A percentile compares a stretch with the other conserved stretches of the same genome.
Evolutionary conservation across 1,139 yeast species (phyloP).

Genomic region (Geotrichum australiense): DNA sequence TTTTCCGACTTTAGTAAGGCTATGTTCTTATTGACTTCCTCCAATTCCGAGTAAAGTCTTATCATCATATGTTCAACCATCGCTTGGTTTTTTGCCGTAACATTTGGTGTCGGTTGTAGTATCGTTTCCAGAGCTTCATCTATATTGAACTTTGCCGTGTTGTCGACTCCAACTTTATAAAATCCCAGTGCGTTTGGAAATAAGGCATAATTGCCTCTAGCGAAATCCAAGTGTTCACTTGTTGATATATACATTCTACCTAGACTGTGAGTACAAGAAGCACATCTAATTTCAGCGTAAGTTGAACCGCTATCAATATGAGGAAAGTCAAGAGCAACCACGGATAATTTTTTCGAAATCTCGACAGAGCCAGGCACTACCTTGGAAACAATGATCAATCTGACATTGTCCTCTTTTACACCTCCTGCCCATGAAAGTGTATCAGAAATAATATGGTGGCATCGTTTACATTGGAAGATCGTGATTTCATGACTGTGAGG

Average conservation of each 20-base stretch:
- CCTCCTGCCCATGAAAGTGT: conserved; percentile 13
- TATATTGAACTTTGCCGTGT: not conserved
- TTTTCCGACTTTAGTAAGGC: conserved; percentile 4
- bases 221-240: conserved; percentile 15
- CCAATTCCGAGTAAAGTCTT: conserved; percentile 5
- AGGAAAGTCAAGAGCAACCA: not conserved
- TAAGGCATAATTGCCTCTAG: conserved; percentile 12
- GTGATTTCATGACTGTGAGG: too few species aligned
- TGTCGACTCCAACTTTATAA: conserved; percentile 9
- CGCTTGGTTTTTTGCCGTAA: conserved; percentile 11
- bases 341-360: not conserved
- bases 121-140: conserved; percentile 7
- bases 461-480: conserved; percentile 16
- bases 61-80: conserved; percentile 16
- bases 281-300: conserved; percentile 8
- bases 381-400: conserved; percentile 9
- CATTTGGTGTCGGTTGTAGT: conserved; percentile 12
- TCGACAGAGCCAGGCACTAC: conserved; percentile 13
- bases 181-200: conserved; percentile 10
- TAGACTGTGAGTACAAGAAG: conserved; percentile 5
- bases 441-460: conserved; percentile 13
- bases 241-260: conserved; percentile 16
- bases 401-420: conserved; percentile 10
- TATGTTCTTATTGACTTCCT: not conserved
- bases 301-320: conserved; percentile 13